Evolutionary conservation across 495 filamentous ascomycete genomes (phyloP).

Genomic region (Immersiella caudata): DNA sequence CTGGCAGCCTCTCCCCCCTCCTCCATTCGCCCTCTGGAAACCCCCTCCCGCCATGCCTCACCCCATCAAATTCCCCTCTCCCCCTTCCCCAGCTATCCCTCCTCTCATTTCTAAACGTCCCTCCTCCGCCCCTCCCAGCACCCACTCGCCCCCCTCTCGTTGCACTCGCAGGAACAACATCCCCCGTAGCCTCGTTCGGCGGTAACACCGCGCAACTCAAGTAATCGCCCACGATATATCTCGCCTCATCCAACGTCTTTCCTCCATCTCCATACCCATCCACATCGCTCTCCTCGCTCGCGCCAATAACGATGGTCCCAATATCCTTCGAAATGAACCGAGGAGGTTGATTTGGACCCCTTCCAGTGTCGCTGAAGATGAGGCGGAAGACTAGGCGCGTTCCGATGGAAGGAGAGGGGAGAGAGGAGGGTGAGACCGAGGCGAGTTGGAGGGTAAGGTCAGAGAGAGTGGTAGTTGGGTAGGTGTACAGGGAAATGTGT

Average conservation of each 20-base stretch:
- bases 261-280: conserved; percentile 37
- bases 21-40: conserved; percentile 63
- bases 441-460: conserved; percentile 74
- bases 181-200: conserved; percentile 67
- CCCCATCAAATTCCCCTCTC: conserved; percentile 24
- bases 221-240: conserved; percentile 88
- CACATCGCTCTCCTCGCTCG: conserved; percentile 40
- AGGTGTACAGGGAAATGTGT: conserved; percentile 85
- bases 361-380: conserved; percentile 78
- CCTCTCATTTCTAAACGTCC: background rate
- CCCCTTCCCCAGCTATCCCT: conserved; percentile 22
- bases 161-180: conserved; percentile 60
- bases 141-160: conserved; percentile 40
- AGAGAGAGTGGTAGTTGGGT: conserved; percentile 77
- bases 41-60: conserved; percentile 31
- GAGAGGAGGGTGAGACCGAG: conserved; percentile 44
- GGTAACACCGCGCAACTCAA: conserved; percentile 78
- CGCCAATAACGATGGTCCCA: conserved; percentile 78
- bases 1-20: conserved; percentile 59
- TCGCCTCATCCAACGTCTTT: conserved; percentile 71
- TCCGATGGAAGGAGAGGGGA: conserved; percentile 76
- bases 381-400: conserved; percentile 85
- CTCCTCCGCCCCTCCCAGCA: background rate
- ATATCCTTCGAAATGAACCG: conserved; percentile 75
- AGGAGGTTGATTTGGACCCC: conserved; percentile 50